phyloP scores from a whole-genome alignment of 257 asterid species.

The Eucommia ulmoides region DNA sequence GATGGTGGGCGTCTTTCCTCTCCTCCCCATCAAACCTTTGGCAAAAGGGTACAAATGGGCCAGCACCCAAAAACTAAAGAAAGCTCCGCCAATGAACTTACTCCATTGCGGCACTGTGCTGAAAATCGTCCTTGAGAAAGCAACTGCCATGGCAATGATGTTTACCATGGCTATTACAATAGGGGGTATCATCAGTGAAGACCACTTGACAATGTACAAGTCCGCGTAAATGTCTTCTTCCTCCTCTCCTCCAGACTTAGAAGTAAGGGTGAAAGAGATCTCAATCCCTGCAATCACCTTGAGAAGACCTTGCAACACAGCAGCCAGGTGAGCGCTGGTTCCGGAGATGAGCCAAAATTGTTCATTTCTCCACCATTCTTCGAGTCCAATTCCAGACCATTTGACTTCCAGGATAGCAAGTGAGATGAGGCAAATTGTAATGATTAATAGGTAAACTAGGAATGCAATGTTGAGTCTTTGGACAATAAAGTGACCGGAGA shows the following conservation, averaged over 20 bases:
- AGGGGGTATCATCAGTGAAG: conserved; percentile 32
- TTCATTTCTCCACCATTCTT: conserved; percentile 39
- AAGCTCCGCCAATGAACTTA: conserved; percentile 26
- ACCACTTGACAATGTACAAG: conserved; percentile 27
- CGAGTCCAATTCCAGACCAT: conserved; percentile 33
- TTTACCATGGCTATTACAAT: conserved; percentile 27
- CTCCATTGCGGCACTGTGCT: conserved; percentile 24
- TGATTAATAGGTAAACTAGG: conserved; percentile 20
- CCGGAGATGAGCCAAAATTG: conserved; percentile 39
- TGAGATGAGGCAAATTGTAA: conserved; percentile 20
- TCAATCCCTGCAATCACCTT: conserved; percentile 36
- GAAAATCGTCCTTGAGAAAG: conserved; percentile 23
- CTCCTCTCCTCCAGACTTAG: conserved; percentile 28
- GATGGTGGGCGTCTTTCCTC: conserved; percentile 32
- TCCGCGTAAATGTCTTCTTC: conserved; percentile 24
- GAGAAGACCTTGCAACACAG: conserved; percentile 31
- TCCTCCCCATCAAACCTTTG: conserved; percentile 32
- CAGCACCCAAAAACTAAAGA: conserved; percentile 36
- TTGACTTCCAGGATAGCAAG: conserved; percentile 27
- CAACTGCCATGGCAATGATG: conserved; percentile 23
- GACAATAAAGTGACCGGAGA: conserved; percentile 33
- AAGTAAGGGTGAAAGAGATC: conserved; percentile 31
- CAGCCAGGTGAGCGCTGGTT: conserved; percentile 37
- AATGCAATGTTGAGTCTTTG: conserved; percentile 18
- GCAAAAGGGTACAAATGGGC: conserved; percentile 37